Evolutionary conservation across 1,139 yeast species (phyloP), one percentile per base, ranked within the genome.

Genomic region (Geotrichum histeridarum): DNA sequence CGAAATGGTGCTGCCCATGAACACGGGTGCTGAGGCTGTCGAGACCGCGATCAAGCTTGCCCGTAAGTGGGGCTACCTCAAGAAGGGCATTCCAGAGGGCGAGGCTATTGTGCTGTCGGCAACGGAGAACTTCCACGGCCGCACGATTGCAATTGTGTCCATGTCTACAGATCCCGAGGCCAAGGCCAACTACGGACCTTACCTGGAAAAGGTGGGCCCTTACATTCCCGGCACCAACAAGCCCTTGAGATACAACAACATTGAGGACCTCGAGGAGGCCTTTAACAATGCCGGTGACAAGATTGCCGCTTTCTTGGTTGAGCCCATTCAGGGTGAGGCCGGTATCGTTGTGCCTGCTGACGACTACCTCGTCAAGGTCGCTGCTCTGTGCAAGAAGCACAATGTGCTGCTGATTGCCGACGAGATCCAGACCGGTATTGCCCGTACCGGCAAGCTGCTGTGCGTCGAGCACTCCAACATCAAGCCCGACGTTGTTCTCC

Each of bases 261-360:
- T 89, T 66, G 96, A 82, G 68, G 98, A 91, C 68, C 82, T 91
- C 55, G 94, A 89, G 72, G 77, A 77, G 67, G 96, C 95, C 1
- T 84, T 89, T 67, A 76, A 78, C 63, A 82, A 82, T 57, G 93
- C 95, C 33, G 97, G 97, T 60, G 94, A 87, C 71, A 85, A 84
- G 70, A 83, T 91, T 62, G 96, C 96, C 44, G 98, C 96, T 43
- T 82, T 91, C 62, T 75, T 91, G 62, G 81, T 91, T 63, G 99
- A 91, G 74, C 98, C 98, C 60, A 91, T 91, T 67, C 99, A 91
- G 73, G 99, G 99, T 70, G 99, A 91, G 73, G 99, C 99, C 38
- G 99, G 98, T 64, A 91, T 91, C 63, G 95, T 91, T 39, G 96
- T 91, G 31, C 98, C 98, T 54, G 95, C 94, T 61, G 75, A 72